Evolutionary conservation across 257 asterid species (phyloP), one percentile per base, ranked within the genome.

Genomic region (Jacaranda mimosifolia): DNA sequence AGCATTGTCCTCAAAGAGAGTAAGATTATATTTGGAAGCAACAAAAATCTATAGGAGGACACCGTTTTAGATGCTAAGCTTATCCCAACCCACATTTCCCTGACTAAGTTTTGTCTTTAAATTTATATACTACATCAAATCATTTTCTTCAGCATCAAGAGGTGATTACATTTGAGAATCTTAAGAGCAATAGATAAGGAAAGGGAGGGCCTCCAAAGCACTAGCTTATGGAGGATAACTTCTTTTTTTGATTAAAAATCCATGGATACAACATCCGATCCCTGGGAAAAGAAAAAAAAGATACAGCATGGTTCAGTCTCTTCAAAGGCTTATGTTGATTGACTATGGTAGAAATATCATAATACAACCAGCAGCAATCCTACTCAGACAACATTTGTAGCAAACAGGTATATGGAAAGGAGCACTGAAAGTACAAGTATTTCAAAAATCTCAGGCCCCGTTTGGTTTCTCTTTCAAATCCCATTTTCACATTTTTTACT

Each of bases 401-500:
- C 79, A 19, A 74, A 74, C n/a, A 49, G 12, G 42, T 10, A n/a
- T 73, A 15, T 5, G 13, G 70, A 40, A 59, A 59, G 59, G 77
- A 58, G 69, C 77, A 73, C 46, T 43, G 45, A 59, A 43, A 11
- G 14, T 26, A 17, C 15, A 73, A 73, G 60, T 57, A 42, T 43
- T 59, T 42, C 17, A 18, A 0, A 52, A 55, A 26, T 26, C 32
- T 26, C 32, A 26, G 32, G 32, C 32, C 32, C 1, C 32, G 2
- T 26, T 26, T 26, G 2, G 32, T 26, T 26, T 26, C 32, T 26
- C 2, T 26, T 26, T 26, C 32, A 26, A 26, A 26, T 26, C 2
- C 32, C 32, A 26, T 26, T 26, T 26, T 26, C 32, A 26, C 32
- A 26, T 0, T 26, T 26, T 26, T 26, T 2, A 26, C 32, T 26